Evolutionary conservation across 2,329 filamentous ascomycete species (phyloP).

Genomic region (Cladosporium sp.): DNA sequence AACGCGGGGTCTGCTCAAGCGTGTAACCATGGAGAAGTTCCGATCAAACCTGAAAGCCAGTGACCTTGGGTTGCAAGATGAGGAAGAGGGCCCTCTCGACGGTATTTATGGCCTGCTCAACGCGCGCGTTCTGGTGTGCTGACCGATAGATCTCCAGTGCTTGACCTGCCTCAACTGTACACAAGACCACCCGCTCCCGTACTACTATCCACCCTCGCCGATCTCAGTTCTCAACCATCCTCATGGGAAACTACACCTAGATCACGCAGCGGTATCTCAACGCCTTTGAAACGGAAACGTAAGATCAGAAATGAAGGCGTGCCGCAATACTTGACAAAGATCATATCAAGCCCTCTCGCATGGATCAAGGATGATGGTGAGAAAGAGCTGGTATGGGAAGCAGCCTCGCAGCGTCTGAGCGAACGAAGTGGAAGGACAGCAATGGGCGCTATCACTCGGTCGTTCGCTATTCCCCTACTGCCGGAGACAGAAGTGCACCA

Average conservation of each 20-base stretch:
- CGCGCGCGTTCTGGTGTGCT: not conserved
- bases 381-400: conserved; percentile 66
- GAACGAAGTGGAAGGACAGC: conserved; percentile 76
- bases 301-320: conserved; percentile 46
- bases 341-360: conserved; percentile 59
- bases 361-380: conserved; percentile 65
- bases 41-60: not conserved
- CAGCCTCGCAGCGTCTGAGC: conserved; percentile 71
- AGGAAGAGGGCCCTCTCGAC: conserved; percentile 27
- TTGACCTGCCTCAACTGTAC: conserved; percentile 79
- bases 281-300: conserved; percentile 24
- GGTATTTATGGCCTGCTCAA: conserved; percentile 16
- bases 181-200: conserved; percentile 61
- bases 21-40: not conserved
- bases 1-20: not conserved
- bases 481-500: not conserved
- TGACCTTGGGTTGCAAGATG: conserved; percentile 13
- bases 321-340: conserved; percentile 60
- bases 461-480: conserved; percentile 47
- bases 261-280: conserved; percentile 19
- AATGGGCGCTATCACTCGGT: conserved; percentile 57
- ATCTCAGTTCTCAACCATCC: conserved; percentile 60
- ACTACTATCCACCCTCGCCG: conserved; percentile 59
- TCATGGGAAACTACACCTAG: conserved; percentile 54
- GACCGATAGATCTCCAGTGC: conserved; percentile 38